Evolutionary conservation across 257 asterid genomes (phyloP), one percentile per base, ranked within the genome.

Genomic region (Voacanga thouarsii): DNA sequence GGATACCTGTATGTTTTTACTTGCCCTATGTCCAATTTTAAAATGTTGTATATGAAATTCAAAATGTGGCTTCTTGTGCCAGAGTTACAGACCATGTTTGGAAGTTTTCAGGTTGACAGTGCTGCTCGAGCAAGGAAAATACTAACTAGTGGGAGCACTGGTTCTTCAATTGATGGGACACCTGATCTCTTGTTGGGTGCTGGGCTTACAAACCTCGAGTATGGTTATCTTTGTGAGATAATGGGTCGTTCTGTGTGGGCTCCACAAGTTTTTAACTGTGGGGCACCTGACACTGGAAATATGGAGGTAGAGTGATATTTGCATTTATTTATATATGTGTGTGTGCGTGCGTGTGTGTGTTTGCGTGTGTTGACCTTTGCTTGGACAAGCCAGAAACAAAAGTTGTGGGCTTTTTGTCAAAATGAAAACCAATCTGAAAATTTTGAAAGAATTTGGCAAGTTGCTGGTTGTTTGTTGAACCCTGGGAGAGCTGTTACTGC

Each of bases 251-350:
- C 99, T 7, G 70, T 93, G 63, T 95, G 98, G 97, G 98, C 97
- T 15, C 98, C 99, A 0, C 99, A 93, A 87, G 85, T 95, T 85
- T 95, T 95, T 59, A 95, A 91, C 76, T 95, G 99, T 59, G 99
- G 99, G 69, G 97, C 99, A 69, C 99, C 98, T 2, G 99, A 95
- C 83, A 95, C 99, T 43, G 99, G 99, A 85, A 95, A 95, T 86
- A 95, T 95, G 99, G 99, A 95, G 99, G 99, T 95, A 79, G 77
- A 83, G 53, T 71, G 76, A 74, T 21, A 80, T 71, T 57, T 28
- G 39, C 33, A 69, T 80, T 47, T 72, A 45, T 57, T n/a, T n/a
- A n/a, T n/a, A n/a, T n/a, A n/a, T n/a, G n/a, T n/a, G n/a, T n/a
- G n/a, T n/a, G n/a, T n/a, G n/a, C n/a, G n/a, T n/a, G n/a, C n/a